Base-by-base conservation (phyloP, 768 basidiomycete species). In the Tremella mesenterica region DNA sequence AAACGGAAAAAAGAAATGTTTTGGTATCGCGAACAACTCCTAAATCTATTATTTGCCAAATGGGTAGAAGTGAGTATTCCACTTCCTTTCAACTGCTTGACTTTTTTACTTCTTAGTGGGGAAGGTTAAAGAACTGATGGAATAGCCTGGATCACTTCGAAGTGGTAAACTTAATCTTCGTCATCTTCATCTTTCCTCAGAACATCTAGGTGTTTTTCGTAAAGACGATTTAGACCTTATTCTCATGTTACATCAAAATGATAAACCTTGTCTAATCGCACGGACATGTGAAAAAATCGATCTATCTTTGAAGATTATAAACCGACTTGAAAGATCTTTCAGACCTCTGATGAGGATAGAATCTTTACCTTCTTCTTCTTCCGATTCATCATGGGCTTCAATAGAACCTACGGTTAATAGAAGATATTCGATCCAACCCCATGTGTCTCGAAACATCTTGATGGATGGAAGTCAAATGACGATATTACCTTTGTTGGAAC, bases 11-110 rank as follows among this genome's bases (percentile, higher is more conserved):
- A 83, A 33, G 86, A 90, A 67, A 69, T 92, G 14, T 99, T 97
- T 76, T 99, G 95, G 95, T 93, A 95, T 70, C 79, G 92, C 30
- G 92, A 99, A 71, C 83, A 85, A 58, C 74, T 99, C 9, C 80
- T 97, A 63, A 81, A 81, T 43, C 73, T 75, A 46, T 69, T 96
- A 13, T 76, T 75, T 12, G 85, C 85, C 9, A 77, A 76, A 16
- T 99, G 95, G 95, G 80, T 80, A 65, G 95, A 97, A 81, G 92
- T 89, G 54, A 54, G 80, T 47, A n/a, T 12, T 31, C n/a, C 10
- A 6, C 12, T 44, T 29, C 25, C 16, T 20, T 21, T 2, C 28
- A 29, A 25, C 13, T 21, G 3, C 34, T 9, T 3, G 10, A 30
- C 23, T n/a, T 18, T 41, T 8, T 41, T 23, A n/a, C 18, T 5